Base-by-base conservation (phyloP, 768 basidiomycete genomes). In the Aureoboletus auriporus region DNA sequence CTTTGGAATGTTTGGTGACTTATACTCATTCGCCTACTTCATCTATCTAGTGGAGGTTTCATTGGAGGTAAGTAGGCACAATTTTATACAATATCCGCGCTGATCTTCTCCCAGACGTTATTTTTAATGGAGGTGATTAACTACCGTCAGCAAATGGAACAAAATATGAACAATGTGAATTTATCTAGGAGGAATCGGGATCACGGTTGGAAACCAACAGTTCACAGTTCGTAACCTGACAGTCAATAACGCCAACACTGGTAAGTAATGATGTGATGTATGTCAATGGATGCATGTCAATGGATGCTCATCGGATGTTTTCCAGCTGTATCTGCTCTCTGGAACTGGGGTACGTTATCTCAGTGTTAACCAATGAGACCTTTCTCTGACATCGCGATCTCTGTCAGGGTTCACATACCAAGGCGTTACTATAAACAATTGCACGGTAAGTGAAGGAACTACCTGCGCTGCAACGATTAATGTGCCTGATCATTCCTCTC, bases 191-290 rank as follows among this genome's bases (percentile, higher is more conserved):
- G 62, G 54, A 39, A 81, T 71, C 40, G 88, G 83, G 11, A 81
- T 89, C 40, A 78, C 77, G 72, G 82, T 84, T 40, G 88, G 87
- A 47, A 89, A 83, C 52, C 86, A 90, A 66, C 88, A 90, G 75
- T 84, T 84, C 55, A 84, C 82, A 0, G 79, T 84, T 31, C 76
- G 83, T 26, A 85, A 84, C 55, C 65, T 84, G 42, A 79, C 74
- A 0, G 58, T 79, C 36, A 76, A 75, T 54, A 75, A 78, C 50
- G 72, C 74, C 13, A 55, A 69, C 13, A 64, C 60, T 38, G 73
- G 72, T 71, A 43, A 50, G 60, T 44, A 10, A 10, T 10, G 4
- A 1, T 5, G n/a, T 36, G 11, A 16, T 36, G 5, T 8, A 1
- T 10, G 10, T 16, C 14, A 10, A 26, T 17, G 6, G 16, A 36